Conservation (phyloP, 305 asterid species). For the Fraxinus dipetala region DNA sequence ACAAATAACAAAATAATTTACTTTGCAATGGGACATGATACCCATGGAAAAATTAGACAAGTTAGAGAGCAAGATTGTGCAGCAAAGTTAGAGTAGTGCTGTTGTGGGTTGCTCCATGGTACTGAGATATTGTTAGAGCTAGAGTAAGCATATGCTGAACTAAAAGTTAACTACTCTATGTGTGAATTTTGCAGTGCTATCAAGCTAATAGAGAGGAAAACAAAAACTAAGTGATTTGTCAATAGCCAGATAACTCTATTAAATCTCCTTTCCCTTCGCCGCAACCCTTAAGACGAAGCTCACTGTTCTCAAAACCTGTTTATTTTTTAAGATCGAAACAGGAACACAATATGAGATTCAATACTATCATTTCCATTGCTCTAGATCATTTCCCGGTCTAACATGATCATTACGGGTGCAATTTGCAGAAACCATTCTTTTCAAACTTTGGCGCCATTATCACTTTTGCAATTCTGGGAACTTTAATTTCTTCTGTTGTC, state of each 20-base stretch:
- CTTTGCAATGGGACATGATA: neutral
- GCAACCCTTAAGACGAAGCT: conserved; percentile 3
- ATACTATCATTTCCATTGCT: neutral
- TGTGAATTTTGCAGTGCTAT: neutral
- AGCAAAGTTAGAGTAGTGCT: neutral
- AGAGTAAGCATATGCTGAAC: neutral
- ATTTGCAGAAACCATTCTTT: conserved; percentile 90
- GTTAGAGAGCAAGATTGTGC: neutral
- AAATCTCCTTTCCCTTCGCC: neutral
- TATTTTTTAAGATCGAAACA: neutral
- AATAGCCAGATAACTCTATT: neutral
- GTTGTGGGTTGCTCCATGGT: neutral
- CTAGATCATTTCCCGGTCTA: conserved; percentile 1
- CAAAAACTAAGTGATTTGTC: conserved; percentile 1
- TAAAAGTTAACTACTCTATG: neutral
- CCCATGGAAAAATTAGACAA: neutral
- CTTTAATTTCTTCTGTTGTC: conserved; percentile 81
- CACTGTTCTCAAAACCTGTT: neutral
- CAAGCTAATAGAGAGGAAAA: neutral
- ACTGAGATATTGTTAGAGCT: neutral
- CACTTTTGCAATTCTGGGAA: conserved; percentile 85
- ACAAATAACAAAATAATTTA: neutral
- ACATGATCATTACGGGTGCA: conserved; percentile 25
- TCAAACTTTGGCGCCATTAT: conserved; percentile 97
- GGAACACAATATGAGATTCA: conserved; percentile 3